Evolutionary conservation across 2,329 filamentous ascomycete species (phyloP).

Genomic region (Colletotrichum lini): DNA sequence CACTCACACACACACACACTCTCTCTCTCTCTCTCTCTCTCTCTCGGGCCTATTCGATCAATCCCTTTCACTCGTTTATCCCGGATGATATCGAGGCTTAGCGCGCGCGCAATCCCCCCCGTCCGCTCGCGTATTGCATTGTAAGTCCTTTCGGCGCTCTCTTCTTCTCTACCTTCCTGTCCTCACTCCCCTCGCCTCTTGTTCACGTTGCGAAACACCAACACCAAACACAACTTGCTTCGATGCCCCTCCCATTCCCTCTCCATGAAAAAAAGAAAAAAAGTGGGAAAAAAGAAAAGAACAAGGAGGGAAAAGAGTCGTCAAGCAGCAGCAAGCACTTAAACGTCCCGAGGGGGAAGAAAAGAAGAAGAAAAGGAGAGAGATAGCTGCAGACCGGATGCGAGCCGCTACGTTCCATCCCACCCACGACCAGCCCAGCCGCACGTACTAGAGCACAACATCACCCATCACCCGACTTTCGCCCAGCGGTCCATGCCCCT

Average conservation of each 20-base stretch:
- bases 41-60: conserved; percentile 6
- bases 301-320: background rate
- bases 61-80: conserved; percentile 17
- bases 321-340: background rate
- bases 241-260: background rate
- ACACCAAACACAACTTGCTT: background rate
- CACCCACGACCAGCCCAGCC: conserved; percentile 1
- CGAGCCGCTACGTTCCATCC: background rate
- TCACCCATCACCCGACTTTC: conserved; percentile 4
- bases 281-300: background rate
- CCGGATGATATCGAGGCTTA: conserved; percentile 41
- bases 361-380: background rate
- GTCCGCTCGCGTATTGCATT: conserved; percentile 28
- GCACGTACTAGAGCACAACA: conserved; percentile 1
- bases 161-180: background rate
- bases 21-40: conserved; percentile 8
- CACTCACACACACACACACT: too few relatives aligned
- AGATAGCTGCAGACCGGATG: background rate
- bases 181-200: conserved; percentile 10
- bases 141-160: conserved; percentile 26
- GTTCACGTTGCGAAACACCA: conserved; percentile 6
- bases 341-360: background rate
- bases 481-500: background rate
- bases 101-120: conserved; percentile 26
- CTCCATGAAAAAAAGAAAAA: background rate